Base-by-base conservation (phyloP, 495 filamentous ascomycete genomes). In the Jackrogersella multiformis region DNA sequence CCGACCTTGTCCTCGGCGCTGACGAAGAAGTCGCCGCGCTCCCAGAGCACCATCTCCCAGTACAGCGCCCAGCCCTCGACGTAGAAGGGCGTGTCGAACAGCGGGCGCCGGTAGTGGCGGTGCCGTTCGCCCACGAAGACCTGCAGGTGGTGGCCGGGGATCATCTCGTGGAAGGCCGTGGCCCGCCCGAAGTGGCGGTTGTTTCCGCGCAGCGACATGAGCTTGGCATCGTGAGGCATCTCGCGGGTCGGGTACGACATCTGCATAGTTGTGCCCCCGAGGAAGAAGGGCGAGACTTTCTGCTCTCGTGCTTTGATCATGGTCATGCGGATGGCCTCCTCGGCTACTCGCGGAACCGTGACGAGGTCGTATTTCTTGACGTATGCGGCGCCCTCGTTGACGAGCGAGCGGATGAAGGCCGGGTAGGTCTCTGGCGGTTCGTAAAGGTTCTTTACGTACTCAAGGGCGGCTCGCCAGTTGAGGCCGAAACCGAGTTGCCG, bases 1-100 rank as follows among this genome's bases (percentile, higher is more conserved):
- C 82, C 82, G 35, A 84, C 78, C 36, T 74, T 75, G 53, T 84
- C 77, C 61, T 82, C 74, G 10, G 82, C 73, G n/a, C 76, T 72
- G 12, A 73, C 73, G 48, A 76, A 71, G 66, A 82, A 80, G 60
- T 78, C 76, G 15, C 73, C 76, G 12, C 71, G 64, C 36, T 76
- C 52, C 80, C 73, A 83, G 46, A 80, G 76, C 49, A 79, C 71
- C 74, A 84, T 78, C 70, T 85, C 84, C 82, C 81, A 84, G 63
- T 86, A 85, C 36, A 85, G 71, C 3, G 81, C 78, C 83, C 82
- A 85, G 35, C 83, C 84, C 73, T 86, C 84, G 20, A 83, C 78
- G 74, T 74, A 84, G 64, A 85, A 86, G 1, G 82, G 82, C 0
- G 82, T 86, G 42, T 76, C 73, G 64, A 85, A 85, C 1, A 84